Evolutionary conservation across 163 green algal species (phyloP).

Genomic region (Coccomyxa subellipsoidea): DNA sequence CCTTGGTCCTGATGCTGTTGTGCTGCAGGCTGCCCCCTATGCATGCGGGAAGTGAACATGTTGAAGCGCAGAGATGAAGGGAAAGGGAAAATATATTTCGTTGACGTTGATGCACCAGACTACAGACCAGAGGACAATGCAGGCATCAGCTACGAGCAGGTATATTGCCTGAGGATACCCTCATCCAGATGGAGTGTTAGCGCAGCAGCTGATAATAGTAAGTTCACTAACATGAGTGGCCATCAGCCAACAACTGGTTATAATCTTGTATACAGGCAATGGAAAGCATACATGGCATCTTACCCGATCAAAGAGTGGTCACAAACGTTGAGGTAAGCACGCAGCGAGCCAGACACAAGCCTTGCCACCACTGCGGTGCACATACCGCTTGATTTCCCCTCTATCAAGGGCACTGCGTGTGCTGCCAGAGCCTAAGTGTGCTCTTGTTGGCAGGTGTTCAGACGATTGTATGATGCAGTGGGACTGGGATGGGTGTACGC

Average conservation of each 20-base stretch:
- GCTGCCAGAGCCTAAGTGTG: background rate
- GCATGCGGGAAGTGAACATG: slow-evolving; percentile 42
- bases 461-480: slow-evolving; percentile 78
- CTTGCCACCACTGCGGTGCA: too few species aligned
- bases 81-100: slow-evolving; percentile 78
- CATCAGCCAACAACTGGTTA: too few species aligned
- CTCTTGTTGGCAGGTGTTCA: slow-evolving; percentile 56
- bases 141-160: slow-evolving; percentile 72
- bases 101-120: slow-evolving; percentile 74
- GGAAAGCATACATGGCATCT: slow-evolving; percentile 85
- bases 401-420: background rate
- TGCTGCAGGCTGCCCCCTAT: background rate
- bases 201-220: too few species aligned
- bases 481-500: slow-evolving; percentile 91
- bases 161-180: too few species aligned
- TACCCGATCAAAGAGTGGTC: slow-evolving; percentile 58
- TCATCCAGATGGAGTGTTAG: too few species aligned
- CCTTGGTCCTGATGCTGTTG: too few species aligned
- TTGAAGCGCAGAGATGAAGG: slow-evolving; percentile 59
- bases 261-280: slow-evolving; percentile 43
- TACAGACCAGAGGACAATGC: slow-evolving; percentile 72
- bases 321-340: slow-evolving; percentile 61
- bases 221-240: too few species aligned
- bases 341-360: background rate
- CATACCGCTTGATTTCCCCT: too few species aligned